phyloP scores from a whole-genome alignment of 441 rosid genomes.

The Geranium incanum region DNA sequence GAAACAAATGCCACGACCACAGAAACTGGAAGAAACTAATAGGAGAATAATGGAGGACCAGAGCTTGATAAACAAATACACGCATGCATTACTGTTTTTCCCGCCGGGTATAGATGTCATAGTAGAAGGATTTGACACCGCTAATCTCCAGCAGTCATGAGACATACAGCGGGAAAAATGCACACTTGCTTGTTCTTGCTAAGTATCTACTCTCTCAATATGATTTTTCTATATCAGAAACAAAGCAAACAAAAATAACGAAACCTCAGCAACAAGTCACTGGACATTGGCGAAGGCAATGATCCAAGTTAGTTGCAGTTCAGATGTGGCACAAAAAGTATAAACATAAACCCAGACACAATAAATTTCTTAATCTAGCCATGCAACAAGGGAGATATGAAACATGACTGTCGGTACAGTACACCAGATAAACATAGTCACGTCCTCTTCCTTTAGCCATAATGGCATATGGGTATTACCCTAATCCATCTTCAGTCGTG shows the following conservation, averaged over 20 bases:
- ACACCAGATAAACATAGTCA: no score
- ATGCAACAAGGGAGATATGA: background rate
- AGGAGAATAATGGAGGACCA: no score
- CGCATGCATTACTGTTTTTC: no score
- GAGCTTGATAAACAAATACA: no score
- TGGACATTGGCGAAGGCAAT: background rate
- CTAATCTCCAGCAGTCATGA: background rate
- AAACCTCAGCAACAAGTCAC: background rate
- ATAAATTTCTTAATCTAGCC: background rate
- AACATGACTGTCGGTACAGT: background rate
- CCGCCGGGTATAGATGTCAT: no score
- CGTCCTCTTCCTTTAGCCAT: background rate
- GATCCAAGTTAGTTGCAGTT: background rate
- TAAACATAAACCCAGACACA: background rate
- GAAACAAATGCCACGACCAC: background rate
- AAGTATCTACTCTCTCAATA: background rate
- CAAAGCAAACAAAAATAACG: background rate
- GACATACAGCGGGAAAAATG: background rate
- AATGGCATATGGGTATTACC: no score
- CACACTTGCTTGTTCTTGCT: no score
- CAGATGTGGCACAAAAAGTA: background rate
- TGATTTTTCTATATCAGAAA: no score
- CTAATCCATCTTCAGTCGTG: no score
- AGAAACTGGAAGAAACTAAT: background rate
- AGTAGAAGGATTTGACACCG: no score